Percentiles rank a stretch among this genome's conserved stretches.
Conservation (phyloP, 805 yeast genomes). For the Nematodospora valgi region DNA sequence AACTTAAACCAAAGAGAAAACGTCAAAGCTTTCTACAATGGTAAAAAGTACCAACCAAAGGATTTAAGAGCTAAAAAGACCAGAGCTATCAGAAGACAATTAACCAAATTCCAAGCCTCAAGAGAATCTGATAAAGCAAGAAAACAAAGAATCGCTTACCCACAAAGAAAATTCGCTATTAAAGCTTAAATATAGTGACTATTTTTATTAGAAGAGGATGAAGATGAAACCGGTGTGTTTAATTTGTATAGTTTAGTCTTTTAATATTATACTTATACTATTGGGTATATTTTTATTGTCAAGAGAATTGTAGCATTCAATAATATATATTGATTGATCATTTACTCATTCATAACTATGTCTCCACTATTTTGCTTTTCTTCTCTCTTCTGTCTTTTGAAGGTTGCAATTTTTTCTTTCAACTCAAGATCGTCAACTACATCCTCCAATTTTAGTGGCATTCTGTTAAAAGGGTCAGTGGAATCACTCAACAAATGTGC, state of each 20-base stretch:
- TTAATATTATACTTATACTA: no score
- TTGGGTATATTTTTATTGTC: background rate
- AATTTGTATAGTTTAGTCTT: constrained; percentile 3
- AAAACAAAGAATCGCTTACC: constrained; percentile 94
- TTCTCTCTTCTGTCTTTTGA: constrained; percentile 41
- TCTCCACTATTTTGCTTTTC: constrained; percentile 15
- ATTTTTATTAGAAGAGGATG: constrained; percentile 4
- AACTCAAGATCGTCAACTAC: constrained; percentile 76
- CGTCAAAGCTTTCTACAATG: constrained; percentile 92
- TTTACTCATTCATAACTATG: constrained; percentile 17
- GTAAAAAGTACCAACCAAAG: constrained; percentile 95
- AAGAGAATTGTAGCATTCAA: no score
- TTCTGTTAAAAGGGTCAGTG: constrained; percentile 95
- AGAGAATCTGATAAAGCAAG: constrained; percentile 82
- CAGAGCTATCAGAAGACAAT: constrained; percentile 98
- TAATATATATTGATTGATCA: background rate
- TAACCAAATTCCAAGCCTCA: constrained; percentile 82
- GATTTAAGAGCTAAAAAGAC: constrained; percentile 99
- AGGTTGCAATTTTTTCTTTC: constrained; percentile 56
- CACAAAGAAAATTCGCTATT: constrained; percentile 97
- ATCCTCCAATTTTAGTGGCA: constrained; percentile 86
- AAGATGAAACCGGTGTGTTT: no score
- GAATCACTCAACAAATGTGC: constrained; percentile 92
- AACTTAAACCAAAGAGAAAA: constrained; percentile 94
- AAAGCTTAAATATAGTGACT: constrained; percentile 67